A percentile compares a stretch with the other conserved stretches of the same genome.
Evolutionary conservation across 192 early-diverging fungal species (phyloP).

Genomic region (Backusella parvicylindrica): DNA sequence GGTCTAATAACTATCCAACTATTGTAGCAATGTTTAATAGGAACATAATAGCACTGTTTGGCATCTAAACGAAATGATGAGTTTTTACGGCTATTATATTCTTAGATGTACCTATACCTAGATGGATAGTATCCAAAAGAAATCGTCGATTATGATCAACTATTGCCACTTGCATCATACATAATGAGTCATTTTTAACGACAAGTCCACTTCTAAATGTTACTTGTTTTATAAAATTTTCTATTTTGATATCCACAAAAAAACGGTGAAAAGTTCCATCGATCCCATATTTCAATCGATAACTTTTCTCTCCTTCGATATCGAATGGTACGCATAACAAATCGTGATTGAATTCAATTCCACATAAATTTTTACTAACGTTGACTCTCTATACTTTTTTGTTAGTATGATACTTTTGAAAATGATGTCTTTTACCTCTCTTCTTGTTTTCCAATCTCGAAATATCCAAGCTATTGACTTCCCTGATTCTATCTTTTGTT

Average conservation of each 20-base stretch:
- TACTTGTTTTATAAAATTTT: conserved; percentile 75
- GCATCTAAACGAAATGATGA: conserved; percentile 14
- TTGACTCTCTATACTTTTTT: conserved; percentile 1
- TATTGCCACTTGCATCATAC: conserved; percentile 58
- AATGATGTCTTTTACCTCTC: conserved; percentile 51
- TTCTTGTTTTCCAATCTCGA: conserved; percentile 74
- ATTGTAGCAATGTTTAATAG: conserved; percentile 66
- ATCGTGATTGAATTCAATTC: conserved; percentile 50
- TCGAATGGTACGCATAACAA: conserved; percentile 72
- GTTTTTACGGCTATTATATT: too few species aligned
- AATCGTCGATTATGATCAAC: conserved; percentile 32
- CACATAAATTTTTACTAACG: conserved; percentile 35
- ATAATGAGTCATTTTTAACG: conserved; percentile 61
- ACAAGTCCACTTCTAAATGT: conserved; percentile 68
- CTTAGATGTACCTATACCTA: neutral
- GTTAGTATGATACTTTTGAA: neutral
- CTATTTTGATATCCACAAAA: conserved; percentile 70
- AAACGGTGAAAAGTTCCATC: conserved; percentile 66
- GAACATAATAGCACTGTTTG: conserved; percentile 56
- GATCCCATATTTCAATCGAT: conserved; percentile 59
- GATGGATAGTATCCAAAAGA: conserved; percentile 14
- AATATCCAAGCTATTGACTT: conserved; percentile 72
- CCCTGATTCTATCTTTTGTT: conserved; percentile 51
- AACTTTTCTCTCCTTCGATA: conserved; percentile 61
- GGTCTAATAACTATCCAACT: conserved; percentile 69